Conservation (phyloP, 495 filamentous ascomycete genomes). For the Podospora fimiseda region DNA sequence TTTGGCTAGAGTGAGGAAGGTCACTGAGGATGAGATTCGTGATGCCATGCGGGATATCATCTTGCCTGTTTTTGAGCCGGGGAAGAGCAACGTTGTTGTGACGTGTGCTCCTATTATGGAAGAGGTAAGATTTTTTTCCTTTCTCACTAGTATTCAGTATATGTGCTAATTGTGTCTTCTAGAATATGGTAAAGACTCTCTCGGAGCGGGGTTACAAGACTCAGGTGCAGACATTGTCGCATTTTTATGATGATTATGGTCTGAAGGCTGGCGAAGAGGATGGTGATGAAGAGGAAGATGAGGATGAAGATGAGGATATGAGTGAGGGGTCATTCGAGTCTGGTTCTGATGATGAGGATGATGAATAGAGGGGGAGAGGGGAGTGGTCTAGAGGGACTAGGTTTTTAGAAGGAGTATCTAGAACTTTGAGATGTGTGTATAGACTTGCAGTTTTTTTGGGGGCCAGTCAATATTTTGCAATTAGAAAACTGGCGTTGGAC, state of each 20-base stretch:
- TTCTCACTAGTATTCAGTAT: conserved; percentile 10
- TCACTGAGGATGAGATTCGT: conserved; percentile 71
- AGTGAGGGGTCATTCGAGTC: conserved; percentile 24
- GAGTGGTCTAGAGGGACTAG: no score
- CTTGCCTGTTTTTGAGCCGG: conserved; percentile 68
- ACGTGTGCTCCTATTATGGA: conserved; percentile 83
- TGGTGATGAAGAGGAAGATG: conserved; percentile 50
- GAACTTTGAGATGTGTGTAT: no score
- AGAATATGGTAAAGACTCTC: conserved; percentile 69
- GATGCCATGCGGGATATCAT: conserved; percentile 67
- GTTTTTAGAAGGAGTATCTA: no score
- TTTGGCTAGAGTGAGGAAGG: conserved; percentile 67
- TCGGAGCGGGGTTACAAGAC: conserved; percentile 70
- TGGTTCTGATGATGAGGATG: conserved; percentile 19
- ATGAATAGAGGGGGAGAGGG: no score
- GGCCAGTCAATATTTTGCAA: no score
- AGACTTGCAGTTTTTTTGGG: no score
- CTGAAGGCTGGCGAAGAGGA: conserved; percentile 64
- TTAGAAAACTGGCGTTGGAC: no score
- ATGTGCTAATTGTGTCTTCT: conserved; percentile 5
- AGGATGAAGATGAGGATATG: conserved; percentile 36
- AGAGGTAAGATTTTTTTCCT: conserved; percentile 53
- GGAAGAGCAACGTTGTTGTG: conserved; percentile 73
- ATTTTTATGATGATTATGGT: conserved; percentile 90
- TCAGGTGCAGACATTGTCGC: conserved; percentile 62